phyloP scores from a whole-genome alignment of 805 yeast species.

The Geotrichum ghanense region DNA sequence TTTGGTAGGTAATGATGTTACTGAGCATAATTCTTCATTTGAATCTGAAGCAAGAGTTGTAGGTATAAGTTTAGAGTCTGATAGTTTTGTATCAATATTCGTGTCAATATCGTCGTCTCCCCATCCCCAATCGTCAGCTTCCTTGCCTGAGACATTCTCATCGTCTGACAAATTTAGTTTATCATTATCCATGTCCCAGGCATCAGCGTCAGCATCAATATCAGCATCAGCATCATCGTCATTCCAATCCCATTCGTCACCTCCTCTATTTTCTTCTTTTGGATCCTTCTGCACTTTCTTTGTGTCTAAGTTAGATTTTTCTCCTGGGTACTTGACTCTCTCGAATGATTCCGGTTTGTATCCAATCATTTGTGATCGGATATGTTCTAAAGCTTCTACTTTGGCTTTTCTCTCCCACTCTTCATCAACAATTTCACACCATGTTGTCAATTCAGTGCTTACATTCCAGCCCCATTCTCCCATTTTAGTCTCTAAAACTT shows the following conservation, averaged over 20 bases:
- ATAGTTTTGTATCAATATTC: constrained; percentile 4
- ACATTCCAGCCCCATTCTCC: constrained; percentile 14
- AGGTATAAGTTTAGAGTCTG: too few relatives aligned
- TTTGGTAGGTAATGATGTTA: neutral
- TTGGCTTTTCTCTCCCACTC: constrained; percentile 4
- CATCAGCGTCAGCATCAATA: constrained; percentile 5
- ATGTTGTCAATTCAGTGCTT: neutral
- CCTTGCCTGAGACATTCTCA: constrained; percentile 6
- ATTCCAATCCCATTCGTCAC: constrained; percentile 5
- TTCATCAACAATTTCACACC: constrained; percentile 9
- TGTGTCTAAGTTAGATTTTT: neutral
- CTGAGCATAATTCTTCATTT: too few relatives aligned
- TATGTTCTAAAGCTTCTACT: neutral
- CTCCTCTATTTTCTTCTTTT: constrained; percentile 4
- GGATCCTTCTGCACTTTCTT: neutral
- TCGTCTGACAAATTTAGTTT: constrained; percentile 2
- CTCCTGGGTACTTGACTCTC: neutral
- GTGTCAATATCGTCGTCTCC: constrained; percentile 13
- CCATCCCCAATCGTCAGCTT: constrained; percentile 17
- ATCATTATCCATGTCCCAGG: constrained; percentile 1
- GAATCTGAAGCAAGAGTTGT: too few relatives aligned
- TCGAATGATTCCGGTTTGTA: too few relatives aligned
- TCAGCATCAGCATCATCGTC: constrained; percentile 6
- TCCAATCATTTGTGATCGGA: too few relatives aligned
- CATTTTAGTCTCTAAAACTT: constrained; percentile 6